These are phyloP conservation scores for Chlorella sp. DNA, from an alignment of 139 green algal species.

Conservation along the genomic window DNA sequence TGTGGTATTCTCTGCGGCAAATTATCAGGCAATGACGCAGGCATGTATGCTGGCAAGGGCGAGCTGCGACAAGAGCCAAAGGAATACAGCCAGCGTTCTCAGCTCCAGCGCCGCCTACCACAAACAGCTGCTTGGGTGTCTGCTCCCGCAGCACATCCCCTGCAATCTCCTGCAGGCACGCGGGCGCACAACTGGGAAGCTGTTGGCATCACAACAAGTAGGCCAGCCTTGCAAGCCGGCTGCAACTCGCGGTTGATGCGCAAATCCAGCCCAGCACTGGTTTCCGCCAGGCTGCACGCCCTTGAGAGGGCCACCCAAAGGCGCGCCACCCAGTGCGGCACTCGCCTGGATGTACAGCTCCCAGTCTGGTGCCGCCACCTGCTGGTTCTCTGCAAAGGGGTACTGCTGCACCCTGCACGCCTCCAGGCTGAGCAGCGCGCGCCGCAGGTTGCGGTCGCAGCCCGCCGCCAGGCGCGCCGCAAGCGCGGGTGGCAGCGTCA, in stretches of 20 bases:
- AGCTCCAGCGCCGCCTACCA: no score
- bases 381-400: slow-evolving; percentile 71
- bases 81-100: no score
- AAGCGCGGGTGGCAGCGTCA: slow-evolving; percentile 77
- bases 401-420: slow-evolving; percentile 71
- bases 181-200: neutral
- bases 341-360: slow-evolving; percentile 91
- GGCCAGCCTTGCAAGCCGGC: no score
- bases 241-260: no score
- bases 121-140: slow-evolving; percentile 84
- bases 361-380: slow-evolving; percentile 86
- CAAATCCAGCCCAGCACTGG: no score
- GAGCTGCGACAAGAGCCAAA: no score
- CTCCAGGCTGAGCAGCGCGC: slow-evolving; percentile 94
- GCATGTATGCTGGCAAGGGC: no score
- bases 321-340: neutral
- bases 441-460: slow-evolving; percentile 85
- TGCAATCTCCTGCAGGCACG: slow-evolving; percentile 69
- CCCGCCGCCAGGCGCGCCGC: slow-evolving; percentile 66
- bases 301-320: no score
- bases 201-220: neutral
- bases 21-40: no score
- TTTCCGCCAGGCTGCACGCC: neutral
- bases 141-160: slow-evolving; percentile 92
- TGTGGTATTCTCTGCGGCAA: no score